Percentiles rank a stretch among this genome's conserved stretches.
phyloP scores from a whole-genome alignment of 1,139 yeast species.

The Nakaseomyces delphensis region DNA sequence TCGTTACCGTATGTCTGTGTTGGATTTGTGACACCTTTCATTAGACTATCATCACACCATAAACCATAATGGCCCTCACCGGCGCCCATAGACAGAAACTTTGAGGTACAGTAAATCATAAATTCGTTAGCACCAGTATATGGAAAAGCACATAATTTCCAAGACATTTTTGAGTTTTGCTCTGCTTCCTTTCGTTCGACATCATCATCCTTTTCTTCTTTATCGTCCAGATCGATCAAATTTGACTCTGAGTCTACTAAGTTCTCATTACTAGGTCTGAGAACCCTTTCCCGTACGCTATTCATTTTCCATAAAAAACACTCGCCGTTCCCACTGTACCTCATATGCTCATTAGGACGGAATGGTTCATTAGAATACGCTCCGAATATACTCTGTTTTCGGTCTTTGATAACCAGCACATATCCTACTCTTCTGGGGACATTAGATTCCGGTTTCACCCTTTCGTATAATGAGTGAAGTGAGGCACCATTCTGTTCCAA shows the following conservation, averaged over 20 bases:
- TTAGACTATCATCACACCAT: slow-evolving; percentile 71
- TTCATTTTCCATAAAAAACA: slow-evolving; percentile 83
- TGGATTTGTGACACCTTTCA: slow-evolving; percentile 66
- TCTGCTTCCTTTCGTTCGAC: slow-evolving; percentile 10
- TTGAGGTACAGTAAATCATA: slow-evolving; percentile 70
- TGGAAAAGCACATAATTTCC: slow-evolving; percentile 71
- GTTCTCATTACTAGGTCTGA: slow-evolving; percentile 5
- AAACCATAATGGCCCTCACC: slow-evolving; percentile 90
- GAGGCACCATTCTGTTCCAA: slow-evolving; percentile 91
- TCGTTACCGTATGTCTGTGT: slow-evolving; percentile 91
- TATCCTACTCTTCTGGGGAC: slow-evolving; percentile 46
- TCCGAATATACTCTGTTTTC: slow-evolving; percentile 62
- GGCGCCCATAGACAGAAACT: slow-evolving; percentile 80
- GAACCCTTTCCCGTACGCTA: slow-evolving; percentile 12
- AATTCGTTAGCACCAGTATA: slow-evolving; percentile 86
- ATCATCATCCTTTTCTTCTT: slow-evolving; percentile 8
- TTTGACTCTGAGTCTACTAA: slow-evolving; percentile 1
- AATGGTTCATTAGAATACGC: slow-evolving; percentile 71
- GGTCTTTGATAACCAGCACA: slow-evolving; percentile 59
- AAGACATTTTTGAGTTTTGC: slow-evolving; percentile 20
- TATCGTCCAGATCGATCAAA: slow-evolving; percentile 10
- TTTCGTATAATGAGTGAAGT: slow-evolving; percentile 58
- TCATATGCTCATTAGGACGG: slow-evolving; percentile 57
- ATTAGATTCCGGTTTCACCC: slow-evolving; percentile 31
- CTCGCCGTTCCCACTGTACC: slow-evolving; percentile 91